phyloP scores from a whole-genome alignment of 768 basidiomycete species.

The Chiua virens region DNA sequence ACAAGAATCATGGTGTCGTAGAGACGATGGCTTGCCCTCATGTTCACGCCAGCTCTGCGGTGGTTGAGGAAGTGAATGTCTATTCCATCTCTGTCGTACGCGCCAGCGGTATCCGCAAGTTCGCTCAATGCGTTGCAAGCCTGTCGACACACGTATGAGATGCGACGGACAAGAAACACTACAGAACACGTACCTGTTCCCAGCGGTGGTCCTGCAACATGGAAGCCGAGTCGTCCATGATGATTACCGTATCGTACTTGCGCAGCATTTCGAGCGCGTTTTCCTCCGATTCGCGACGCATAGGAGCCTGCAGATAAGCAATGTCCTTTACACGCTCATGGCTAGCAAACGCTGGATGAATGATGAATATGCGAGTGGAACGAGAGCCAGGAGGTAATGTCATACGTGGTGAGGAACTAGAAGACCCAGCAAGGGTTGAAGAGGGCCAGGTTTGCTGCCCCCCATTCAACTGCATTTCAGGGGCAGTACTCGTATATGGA shows the following conservation, averaged over 20 bases:
- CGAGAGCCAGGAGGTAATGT: constrained; percentile 16
- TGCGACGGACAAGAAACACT: too few species aligned
- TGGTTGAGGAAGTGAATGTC: constrained; percentile 63
- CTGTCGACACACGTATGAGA: not conserved
- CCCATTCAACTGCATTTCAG: constrained; percentile 7
- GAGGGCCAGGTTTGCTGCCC: not conserved
- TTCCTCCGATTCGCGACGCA: constrained; percentile 28
- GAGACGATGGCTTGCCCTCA: constrained; percentile 36
- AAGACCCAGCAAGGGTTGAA: constrained; percentile 5
- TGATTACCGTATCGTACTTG: constrained; percentile 55
- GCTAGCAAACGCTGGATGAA: constrained; percentile 20
- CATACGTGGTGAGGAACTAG: constrained; percentile 17
- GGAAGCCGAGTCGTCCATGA: constrained; percentile 62
- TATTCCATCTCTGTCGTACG: constrained; percentile 58
- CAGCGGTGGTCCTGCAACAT: constrained; percentile 48
- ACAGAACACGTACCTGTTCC: constrained; percentile 44
- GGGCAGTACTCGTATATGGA: constrained; percentile 19
- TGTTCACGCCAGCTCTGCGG: constrained; percentile 27
- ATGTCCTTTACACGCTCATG: constrained; percentile 17
- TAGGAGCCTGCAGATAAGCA: constrained; percentile 24
- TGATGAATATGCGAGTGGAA: constrained; percentile 23
- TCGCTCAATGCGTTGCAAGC: constrained; percentile 33
- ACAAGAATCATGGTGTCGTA: not conserved
- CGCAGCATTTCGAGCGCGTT: constrained; percentile 36
- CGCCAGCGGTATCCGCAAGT: constrained; percentile 47